Base-by-base conservation (phyloP, 345 rosid species). In the Eucalyptus paniculata region DNA sequence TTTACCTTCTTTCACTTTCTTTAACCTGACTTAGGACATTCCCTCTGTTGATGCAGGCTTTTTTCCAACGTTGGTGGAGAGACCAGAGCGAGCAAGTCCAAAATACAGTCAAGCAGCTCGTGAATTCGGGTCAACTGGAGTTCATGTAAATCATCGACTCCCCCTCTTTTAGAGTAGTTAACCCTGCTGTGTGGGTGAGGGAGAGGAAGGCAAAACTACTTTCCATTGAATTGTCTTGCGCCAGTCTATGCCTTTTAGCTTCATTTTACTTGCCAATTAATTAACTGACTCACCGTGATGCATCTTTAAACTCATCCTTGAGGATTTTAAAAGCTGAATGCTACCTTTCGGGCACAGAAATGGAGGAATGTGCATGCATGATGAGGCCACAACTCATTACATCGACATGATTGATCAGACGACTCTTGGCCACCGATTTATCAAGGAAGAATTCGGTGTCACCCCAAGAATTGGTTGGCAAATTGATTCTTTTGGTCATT, bases 351-450 rank as follows among this genome's bases (percentile, higher is more conserved):
- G 50, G 89, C 91, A 90, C 90, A 98, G 99, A 95, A 98, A 98
- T 91, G 99, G 99, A n/a, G 99, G 99, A 24, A 95, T 96, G 97
- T 96, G 98, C 91, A 97, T 97, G 99, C 99, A 97, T 89, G 99
- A 98, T 92, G 98, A 98, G 92, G 99, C 99, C 45, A 93, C 91
- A 86, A 92, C 99, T 23, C 99, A 98, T 90, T 98, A 97, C 91
- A 96, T 98, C 89, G 99, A 98, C 92, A 95, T 98, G 98, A 97
- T 98, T 92, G 99, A 98, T 92, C 99, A 98, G 93, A 97, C 97
- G 28, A 95, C 99, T 87, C 97, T 96, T 47, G 99, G 99, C 58
- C 99, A 98, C 90, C 93, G 93, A 53, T 97, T 95, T 88, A 95
- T 98, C 82, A 91, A 93, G 92, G 92, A 93, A 58, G 97, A 94